Conservation (phyloP, 1,139 yeast species). For the Zygoascus hellenicus region DNA sequence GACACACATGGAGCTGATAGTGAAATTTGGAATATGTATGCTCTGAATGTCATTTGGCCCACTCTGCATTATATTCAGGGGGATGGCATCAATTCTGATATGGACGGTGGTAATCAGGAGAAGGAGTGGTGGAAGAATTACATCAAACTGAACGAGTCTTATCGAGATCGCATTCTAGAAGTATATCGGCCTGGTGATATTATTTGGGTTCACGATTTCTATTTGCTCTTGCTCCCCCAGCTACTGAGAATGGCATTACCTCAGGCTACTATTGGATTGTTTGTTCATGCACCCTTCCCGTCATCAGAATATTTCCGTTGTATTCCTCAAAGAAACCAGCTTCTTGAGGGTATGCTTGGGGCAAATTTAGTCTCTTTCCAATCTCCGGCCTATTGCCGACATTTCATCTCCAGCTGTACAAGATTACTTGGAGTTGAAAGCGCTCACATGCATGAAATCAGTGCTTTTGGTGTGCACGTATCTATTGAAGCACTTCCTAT, state of each 20-base stretch:
- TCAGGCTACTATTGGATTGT: constrained; percentile 75
- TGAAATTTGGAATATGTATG: constrained; percentile 69
- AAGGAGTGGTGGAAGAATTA: constrained; percentile 87
- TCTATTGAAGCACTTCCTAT: constrained; percentile 73
- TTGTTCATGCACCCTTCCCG: constrained; percentile 78
- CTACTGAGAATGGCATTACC: constrained; percentile 77
- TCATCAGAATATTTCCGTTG: constrained; percentile 93
- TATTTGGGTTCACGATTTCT: constrained; percentile 94
- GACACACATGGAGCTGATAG: constrained; percentile 40
- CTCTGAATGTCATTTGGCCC: constrained; percentile 92
- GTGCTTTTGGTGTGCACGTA: constrained; percentile 71
- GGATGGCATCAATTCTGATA: constrained; percentile 53
- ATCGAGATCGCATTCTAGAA: constrained; percentile 66
- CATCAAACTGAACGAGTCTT: constrained; percentile 84
- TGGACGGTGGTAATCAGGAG: constrained; percentile 43
- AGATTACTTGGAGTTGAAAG: constrained; percentile 37
- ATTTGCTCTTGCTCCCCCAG: constrained; percentile 77
- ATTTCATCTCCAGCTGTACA: constrained; percentile 83
- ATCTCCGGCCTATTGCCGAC: constrained; percentile 78
- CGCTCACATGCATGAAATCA: constrained; percentile 48
- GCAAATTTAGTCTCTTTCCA: constrained; percentile 85
- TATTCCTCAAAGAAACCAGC: constrained; percentile 70
- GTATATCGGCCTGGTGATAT: constrained; percentile 86
- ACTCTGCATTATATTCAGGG: constrained; percentile 87
- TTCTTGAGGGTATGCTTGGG: constrained; percentile 87